Evolutionary conservation across 2,329 filamentous ascomycete species (phyloP), one percentile per base, ranked within the genome.

Genomic region (Raffaelea deltoideospora): DNA sequence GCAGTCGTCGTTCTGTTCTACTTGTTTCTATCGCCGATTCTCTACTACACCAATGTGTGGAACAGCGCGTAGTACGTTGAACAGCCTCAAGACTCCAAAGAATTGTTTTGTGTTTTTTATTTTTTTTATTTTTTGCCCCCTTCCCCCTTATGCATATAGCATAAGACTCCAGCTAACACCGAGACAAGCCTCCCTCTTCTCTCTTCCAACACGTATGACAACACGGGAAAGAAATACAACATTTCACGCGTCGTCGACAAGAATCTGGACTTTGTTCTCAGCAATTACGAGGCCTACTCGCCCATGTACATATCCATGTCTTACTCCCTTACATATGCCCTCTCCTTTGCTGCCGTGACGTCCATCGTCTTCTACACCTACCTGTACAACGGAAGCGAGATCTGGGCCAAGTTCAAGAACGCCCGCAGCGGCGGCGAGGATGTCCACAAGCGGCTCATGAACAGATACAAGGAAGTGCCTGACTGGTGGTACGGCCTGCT

Each of bases 11-110:
- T 69, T 33, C 59, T 74, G 11, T 45, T 69, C 28, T 69, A 65
- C 31, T 64, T 67, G 46, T 67, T 69, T 56, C 56, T 78, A 13
- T 58, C 72, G 13, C 51, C 69, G 3, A 68, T 57, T 15, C 49
- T 79, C 5, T 76, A 74, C 56, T 80, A 70, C 50, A 65, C 58
- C 31, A 72, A 72, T 36, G 54, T 67, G 1, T 78, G 68, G 57
- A 67, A 70, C 50, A 67, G 64, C 11, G 60, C 64, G 21, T 42
- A 72, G 36, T 41, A 23, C 23, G 23, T 26, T 13, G 8, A 26
- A n/a, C n/a, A n/a, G n/a, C n/a, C n/a, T n/a, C n/a, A n/a, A n/a
- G n/a, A n/a, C n/a, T n/a, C n/a, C n/a, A n/a, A n/a, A n/a, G n/a
- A n/a, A n/a, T n/a, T n/a, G n/a, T n/a, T n/a, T n/a, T n/a, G n/a